These are phyloP conservation scores for Phytophthora sojae DNA, from an alignment of 352 stramenopile species.

Conservation along the genomic window DNA sequence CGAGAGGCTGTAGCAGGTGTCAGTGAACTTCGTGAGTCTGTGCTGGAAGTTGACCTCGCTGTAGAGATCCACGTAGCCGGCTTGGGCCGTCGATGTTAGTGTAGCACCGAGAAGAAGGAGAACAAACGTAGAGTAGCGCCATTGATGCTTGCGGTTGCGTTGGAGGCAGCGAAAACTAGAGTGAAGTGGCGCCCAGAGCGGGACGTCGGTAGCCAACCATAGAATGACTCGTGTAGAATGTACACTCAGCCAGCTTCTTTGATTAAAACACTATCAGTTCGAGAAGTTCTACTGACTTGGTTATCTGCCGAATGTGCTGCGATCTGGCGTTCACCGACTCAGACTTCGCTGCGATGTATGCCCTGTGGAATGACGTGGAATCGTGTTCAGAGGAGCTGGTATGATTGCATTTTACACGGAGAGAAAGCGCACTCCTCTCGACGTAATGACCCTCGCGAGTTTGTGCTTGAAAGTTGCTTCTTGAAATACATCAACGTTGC, in stretches of 20 bases:
- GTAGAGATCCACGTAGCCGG: slow-evolving; percentile 5
- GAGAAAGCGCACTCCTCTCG: background rate
- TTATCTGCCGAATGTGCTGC: background rate
- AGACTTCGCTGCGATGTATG: background rate
- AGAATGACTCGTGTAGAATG: too few species aligned
- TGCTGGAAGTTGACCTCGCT: background rate
- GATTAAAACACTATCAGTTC: too few species aligned
- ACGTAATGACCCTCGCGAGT: background rate
- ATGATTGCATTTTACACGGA: slow-evolving; percentile 1
- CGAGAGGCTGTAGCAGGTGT: background rate
- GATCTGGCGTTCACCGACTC: background rate
- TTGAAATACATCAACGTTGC: background rate
- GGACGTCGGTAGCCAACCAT: too few species aligned
- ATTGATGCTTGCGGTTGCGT: background rate
- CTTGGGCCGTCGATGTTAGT: background rate
- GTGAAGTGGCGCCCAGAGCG: too few species aligned
- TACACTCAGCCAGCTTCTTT: too few species aligned
- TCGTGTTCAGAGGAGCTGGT: background rate
- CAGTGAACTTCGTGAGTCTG: background rate
- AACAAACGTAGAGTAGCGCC: background rate
- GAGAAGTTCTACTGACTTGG: too few species aligned
- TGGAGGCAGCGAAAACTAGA: background rate
- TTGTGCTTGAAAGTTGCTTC: background rate
- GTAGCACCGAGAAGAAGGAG: background rate
- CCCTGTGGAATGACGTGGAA: background rate